Conservation (phyloP, 2,329 filamentous ascomycete genomes). For the Sclerotinia minor region DNA sequence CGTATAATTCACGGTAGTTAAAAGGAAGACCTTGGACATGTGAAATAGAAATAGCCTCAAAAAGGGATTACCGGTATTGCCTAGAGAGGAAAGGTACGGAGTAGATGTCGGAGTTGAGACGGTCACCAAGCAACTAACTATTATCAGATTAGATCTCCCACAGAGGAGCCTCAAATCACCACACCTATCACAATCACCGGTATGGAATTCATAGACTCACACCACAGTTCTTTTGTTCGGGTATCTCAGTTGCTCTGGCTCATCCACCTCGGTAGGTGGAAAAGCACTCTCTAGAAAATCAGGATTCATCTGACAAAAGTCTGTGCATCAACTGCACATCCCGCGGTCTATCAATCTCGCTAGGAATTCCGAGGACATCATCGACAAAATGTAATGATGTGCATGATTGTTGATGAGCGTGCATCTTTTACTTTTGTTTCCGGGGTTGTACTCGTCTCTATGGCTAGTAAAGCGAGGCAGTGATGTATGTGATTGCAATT, state of each 20-base stretch:
- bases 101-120: constrained; percentile 1
- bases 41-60: constrained; percentile 4
- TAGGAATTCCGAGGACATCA: constrained; percentile 22
- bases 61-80: neutral
- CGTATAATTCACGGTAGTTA: neutral
- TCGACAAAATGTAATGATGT: constrained; percentile 5
- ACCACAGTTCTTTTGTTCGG: neutral
- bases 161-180: neutral
- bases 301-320: constrained; percentile 3
- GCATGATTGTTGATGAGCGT: constrained; percentile 16
- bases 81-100: constrained; percentile 4
- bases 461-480: neutral
- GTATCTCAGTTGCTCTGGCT: neutral
- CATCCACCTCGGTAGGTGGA: neutral
- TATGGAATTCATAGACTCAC: neutral
- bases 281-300: constrained; percentile 9
- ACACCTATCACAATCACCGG: neutral
- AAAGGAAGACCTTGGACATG: neutral
- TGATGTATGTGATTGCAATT: neutral
- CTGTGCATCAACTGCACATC: constrained; percentile 23
- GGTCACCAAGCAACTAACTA: constrained; percentile 2
- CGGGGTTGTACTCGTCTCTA: neutral
- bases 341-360: constrained; percentile 13
- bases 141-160: constrained; percentile 22
- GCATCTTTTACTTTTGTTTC: constrained; percentile 10